Percentiles rank a stretch among this genome's conserved stretches.
Evolutionary conservation across 495 filamentous ascomycete species (phyloP).

Genomic region (Tetracladium marchalianum): DNA sequence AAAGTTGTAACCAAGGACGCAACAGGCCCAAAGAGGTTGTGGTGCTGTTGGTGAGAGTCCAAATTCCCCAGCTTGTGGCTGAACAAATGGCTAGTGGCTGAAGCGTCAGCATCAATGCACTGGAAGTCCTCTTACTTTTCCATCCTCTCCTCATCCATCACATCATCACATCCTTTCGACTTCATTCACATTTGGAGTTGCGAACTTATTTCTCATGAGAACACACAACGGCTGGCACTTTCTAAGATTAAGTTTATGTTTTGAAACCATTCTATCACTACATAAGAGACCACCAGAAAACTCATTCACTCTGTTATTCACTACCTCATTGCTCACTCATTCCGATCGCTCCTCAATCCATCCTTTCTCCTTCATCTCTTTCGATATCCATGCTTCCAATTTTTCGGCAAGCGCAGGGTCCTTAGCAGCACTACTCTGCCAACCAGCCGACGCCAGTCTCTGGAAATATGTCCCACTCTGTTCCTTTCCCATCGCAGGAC

Average conservation of each 20-base stretch:
- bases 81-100: no score
- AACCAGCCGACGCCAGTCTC: constrained; percentile 22
- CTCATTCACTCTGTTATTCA: constrained; percentile 20
- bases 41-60: no score
- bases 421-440: constrained; percentile 20
- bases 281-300: constrained; percentile 26
- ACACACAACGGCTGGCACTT: no score
- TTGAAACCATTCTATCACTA: constrained; percentile 4
- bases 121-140: no score
- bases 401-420: constrained; percentile 24
- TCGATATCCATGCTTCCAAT: constrained; percentile 16
- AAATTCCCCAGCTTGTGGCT: no score
- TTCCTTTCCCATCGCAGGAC: constrained; percentile 27
- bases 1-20: no score
- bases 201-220: no score
- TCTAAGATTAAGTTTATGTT: neutral
- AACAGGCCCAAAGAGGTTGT: no score
- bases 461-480: constrained; percentile 29
- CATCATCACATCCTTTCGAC: no score
- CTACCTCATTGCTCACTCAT: constrained; percentile 33
- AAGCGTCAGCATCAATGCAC: no score
- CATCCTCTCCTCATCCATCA: no score
- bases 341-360: constrained; percentile 22
- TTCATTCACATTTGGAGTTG: no score
- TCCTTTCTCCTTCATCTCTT: constrained; percentile 26